A percentile compares a stretch with the other conserved stretches of the same genome.
Evolutionary conservation across 352 stramenopile species (phyloP).

Genomic region (Phytophthora pistaciae): DNA sequence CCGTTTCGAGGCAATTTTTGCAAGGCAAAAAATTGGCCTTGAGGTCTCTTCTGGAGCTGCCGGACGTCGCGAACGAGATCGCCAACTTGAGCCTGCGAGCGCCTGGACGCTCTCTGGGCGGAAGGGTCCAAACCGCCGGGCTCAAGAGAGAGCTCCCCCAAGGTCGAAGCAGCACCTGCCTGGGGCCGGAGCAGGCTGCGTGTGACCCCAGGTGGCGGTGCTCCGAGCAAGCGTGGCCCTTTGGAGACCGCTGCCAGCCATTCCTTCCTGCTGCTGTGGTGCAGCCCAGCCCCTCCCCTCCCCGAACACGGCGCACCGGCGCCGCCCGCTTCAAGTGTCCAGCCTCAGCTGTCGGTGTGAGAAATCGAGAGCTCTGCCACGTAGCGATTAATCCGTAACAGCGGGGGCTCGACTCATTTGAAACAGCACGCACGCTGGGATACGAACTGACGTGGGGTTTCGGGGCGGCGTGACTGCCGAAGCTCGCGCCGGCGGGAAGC

Average conservation of each 20-base stretch:
- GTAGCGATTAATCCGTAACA: conserved; percentile 20
- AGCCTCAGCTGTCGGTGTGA: conserved; percentile 17
- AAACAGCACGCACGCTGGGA: conserved; percentile 26
- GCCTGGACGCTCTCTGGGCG: conserved; percentile 28
- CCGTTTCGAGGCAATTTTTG: conserved; percentile 6
- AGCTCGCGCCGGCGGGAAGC: not conserved
- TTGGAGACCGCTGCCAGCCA: not conserved
- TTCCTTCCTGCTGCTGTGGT: conserved; percentile 1
- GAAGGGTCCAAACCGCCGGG: conserved; percentile 13
- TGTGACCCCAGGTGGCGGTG: not conserved
- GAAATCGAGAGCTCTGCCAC: conserved; percentile 31
- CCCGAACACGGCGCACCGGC: conserved; percentile 6
- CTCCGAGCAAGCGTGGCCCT: not conserved
- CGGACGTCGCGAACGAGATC: conserved; percentile 28
- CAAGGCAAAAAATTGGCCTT: conserved; percentile 10
- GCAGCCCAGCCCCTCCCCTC: not conserved
- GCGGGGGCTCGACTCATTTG: conserved; percentile 11
- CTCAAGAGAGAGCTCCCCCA: conserved; percentile 1
- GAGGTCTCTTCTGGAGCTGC: not conserved
- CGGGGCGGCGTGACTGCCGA: not conserved
- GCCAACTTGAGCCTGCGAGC: conserved; percentile 1
- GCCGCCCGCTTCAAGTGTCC: conserved; percentile 33
- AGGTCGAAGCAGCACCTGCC: conserved; percentile 7
- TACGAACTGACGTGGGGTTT: conserved; percentile 11
- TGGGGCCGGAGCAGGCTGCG: not conserved